Evolutionary conservation across 108 stramenopile species (phyloP), one percentile per base, ranked within the genome.

Genomic region (Stephanodiscus triporus): DNA sequence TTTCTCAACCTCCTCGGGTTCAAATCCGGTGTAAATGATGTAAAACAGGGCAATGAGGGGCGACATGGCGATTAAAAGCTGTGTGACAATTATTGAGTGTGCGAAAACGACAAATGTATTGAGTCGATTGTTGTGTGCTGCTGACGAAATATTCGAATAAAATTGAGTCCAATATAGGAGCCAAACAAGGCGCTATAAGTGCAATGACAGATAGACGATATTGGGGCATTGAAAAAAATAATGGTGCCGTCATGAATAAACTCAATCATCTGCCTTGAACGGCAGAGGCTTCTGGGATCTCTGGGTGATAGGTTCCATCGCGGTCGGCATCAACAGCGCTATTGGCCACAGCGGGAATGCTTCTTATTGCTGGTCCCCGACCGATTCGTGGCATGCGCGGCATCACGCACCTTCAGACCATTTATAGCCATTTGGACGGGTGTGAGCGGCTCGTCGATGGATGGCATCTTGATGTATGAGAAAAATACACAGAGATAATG

Each of bases 51-150:
- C 91, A 13, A 95, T 37, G 17, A 95, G 89, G 13, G 94, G 94
- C 22, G 92, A 93, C 37, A 91, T 66, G 24, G 94, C 94, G 58
- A 95, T 87, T 22, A 91, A 62, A 13, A 95, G 73, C 94, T 95
- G 73, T 16, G 24, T 59, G 58, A 37, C 16, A 17, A 37, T 59
- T 2, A 24, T 57, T 57, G 24, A 13, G 56, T 2, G n/a, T 16
- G 16, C 1, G 19, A 54, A 73, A 65, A 45, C 34, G 16, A 17
- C 0, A 54, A 70, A 65, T 36, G 48, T 53, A 34, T 6, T 23
- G 23, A 27, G 55, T 2, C 29, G 6, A 17, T 32, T 16, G 34
- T 6, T 37, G 58, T 6, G 37, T 37, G 23, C 8, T 11, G 40
- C 9, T 40, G 40, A 9, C 40, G 9, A 40, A 1, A 9, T 40